Base-by-base conservation (phyloP, 2,329 filamentous ascomycete species). In the Daldinia sp. region DNA sequence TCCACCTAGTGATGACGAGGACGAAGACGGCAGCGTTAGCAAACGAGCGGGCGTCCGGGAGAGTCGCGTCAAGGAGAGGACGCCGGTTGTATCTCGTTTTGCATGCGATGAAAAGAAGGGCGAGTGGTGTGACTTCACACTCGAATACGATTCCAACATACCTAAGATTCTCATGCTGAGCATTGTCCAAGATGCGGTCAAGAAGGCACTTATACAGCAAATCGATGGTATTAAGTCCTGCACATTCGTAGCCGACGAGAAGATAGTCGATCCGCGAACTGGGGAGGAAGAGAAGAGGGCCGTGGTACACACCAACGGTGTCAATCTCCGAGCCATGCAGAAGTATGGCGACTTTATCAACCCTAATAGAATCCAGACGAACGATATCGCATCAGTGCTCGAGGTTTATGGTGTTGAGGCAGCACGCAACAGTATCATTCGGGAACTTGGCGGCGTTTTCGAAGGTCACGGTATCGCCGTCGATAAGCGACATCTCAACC, bases 111-210 rank as follows among this genome's bases (percentile, higher is more conserved):
- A 93, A 74, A 84, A 84, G 64, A 83, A 83, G 18, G 94, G 93
- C 71, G 87, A 87, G 44, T 92, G 89, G 84, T 97, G 93, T 80
- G 88, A 91, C 72, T 89, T 98, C 76, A 92, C 92, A 15, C 88
- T 98, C 67, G 93, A 92, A 80, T 98, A 97, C 78, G 89, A 93
- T 70, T 88, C 91, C 46, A 84, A 88, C 48, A 92, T 92, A 13
- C 92, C 95, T 71, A 99, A 99, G 83, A 87, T 99, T 54, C 88
- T 99, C 67, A 96, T 99, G 88, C 89, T 98, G 65, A 93, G 92
- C 75, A 86, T 98, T 65, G 92, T 98, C 61, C 94, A 98, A 80
- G 87, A 90, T 15, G 93, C 93, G 12, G 89, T 93, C 60, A 89
- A 89, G 71, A 89, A 89, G 76, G 90, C 94, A 0, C 89, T 97